phyloP scores from a whole-genome alignment of 257 asterid genomes.

The Solanum dulcamara region DNA sequence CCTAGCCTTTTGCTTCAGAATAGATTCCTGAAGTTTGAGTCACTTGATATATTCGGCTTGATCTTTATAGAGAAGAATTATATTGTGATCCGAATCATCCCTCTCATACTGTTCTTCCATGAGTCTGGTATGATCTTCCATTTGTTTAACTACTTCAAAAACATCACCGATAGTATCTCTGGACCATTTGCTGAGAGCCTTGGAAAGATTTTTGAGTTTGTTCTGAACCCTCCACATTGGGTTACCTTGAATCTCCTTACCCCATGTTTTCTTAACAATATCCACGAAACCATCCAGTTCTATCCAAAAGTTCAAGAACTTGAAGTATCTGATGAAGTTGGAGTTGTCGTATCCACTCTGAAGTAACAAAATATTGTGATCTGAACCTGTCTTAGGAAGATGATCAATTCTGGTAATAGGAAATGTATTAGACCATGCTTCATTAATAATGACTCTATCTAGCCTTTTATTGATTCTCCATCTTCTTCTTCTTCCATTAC shows the following conservation, averaged over 20 bases:
- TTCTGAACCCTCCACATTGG: neutral
- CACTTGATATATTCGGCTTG: neutral
- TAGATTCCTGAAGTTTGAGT: neutral
- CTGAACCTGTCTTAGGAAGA: neutral
- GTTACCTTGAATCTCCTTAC: neutral
- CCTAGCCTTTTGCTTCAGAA: neutral
- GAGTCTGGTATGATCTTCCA: neutral
- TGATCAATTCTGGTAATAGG: neutral
- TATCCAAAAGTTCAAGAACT: neutral
- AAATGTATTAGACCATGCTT: fast-evolving
- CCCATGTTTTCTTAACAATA: too few relatives aligned
- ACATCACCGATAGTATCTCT: neutral
- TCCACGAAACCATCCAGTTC: neutral
- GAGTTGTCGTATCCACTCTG: neutral
- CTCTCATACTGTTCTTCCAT: neutral
- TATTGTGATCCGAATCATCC: neutral
- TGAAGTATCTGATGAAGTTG: too few relatives aligned
- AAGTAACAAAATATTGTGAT: neutral
- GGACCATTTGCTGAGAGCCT: neutral
- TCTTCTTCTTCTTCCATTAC: too few relatives aligned
- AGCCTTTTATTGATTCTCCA: too few relatives aligned
- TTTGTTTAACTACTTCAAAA: neutral
- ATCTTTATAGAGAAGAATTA: neutral
- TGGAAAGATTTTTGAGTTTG: neutral
- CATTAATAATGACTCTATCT: too few relatives aligned